Conservation (phyloP, 108 stramenopile genomes). For the Cylindrotheca fusiformis region DNA sequence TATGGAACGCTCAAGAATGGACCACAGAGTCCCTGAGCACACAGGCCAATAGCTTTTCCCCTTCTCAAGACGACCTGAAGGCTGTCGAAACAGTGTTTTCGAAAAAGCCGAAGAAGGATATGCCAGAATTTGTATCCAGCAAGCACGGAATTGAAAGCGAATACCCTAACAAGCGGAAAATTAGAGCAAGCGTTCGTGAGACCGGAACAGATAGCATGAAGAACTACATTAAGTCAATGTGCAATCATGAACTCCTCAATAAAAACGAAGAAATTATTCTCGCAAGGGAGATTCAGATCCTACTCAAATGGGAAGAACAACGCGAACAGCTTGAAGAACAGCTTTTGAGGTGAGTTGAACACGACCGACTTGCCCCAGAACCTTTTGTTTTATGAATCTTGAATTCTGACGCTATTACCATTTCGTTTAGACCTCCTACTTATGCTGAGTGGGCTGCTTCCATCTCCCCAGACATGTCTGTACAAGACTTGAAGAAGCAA, state of each 20-base stretch:
- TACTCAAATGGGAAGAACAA: slow-evolving; percentile 74
- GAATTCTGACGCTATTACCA: no score
- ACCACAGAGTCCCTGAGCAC: no score
- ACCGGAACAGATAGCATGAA: slow-evolving; percentile 82
- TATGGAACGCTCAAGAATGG: slow-evolving; percentile 8
- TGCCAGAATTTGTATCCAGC: neutral
- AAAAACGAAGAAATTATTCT: slow-evolving; percentile 87
- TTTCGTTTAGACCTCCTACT: slow-evolving; percentile 41
- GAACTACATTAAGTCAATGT: slow-evolving; percentile 83
- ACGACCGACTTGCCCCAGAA: no score
- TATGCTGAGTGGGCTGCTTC: slow-evolving; percentile 83
- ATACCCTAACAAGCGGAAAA: slow-evolving; percentile 35
- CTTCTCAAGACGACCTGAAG: slow-evolving; percentile 2
- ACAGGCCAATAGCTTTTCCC: no score
- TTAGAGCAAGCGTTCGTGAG: slow-evolving; percentile 66
- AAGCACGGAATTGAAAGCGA: slow-evolving; percentile 15
- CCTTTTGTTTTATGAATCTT: neutral
- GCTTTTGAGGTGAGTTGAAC: slow-evolving; percentile 47
- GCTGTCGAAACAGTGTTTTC: neutral
- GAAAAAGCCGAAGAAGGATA: neutral
- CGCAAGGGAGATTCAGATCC: slow-evolving; percentile 82
- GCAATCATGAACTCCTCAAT: slow-evolving; percentile 83
- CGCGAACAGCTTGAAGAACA: slow-evolving; percentile 70
- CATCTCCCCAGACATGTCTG: slow-evolving; percentile 68
- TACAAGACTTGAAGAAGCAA: slow-evolving; percentile 84